A percentile compares a stretch with the other conserved stretches of the same genome.
phyloP scores from a whole-genome alignment of 2,329 filamentous ascomycete species.

The Metarhizium anisopliae region DNA sequence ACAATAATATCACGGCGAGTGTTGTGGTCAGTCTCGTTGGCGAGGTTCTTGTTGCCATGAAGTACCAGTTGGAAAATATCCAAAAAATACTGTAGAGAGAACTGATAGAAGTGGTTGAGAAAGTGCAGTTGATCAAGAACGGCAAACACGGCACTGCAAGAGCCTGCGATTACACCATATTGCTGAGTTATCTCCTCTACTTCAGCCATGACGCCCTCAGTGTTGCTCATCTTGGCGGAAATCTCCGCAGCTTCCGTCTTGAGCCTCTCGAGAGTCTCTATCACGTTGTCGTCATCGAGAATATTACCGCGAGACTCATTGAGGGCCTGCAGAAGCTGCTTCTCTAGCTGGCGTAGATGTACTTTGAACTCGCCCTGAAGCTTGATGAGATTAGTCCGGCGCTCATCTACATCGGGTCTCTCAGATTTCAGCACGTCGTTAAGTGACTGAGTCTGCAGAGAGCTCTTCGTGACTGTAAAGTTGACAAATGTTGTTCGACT shows the following conservation, averaged over 20 bases:
- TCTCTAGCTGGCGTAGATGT: constrained; percentile 92
- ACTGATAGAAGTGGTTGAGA: constrained; percentile 98
- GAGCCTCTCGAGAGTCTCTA: constrained; percentile 92
- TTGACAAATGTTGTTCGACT: constrained; percentile 98
- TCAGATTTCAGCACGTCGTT: constrained; percentile 97
- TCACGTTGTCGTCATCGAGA: constrained; percentile 94
- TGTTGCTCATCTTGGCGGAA: constrained; percentile 90
- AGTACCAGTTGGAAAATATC: constrained; percentile 95
- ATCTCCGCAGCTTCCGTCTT: constrained; percentile 98
- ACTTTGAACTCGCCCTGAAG: constrained; percentile 98
- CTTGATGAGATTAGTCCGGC: constrained; percentile 95
- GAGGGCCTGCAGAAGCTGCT: constrained; percentile 83
- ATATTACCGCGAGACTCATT: constrained; percentile 98
- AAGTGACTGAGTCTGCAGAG: constrained; percentile 92
- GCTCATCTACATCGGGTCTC: constrained; percentile 92
- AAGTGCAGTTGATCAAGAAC: constrained; percentile 96
- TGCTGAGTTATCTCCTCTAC: constrained; percentile 92
- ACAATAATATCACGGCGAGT: constrained; percentile 82
- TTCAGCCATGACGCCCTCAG: constrained; percentile 95
- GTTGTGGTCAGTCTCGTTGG: constrained; percentile 64
- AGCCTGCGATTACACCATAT: constrained; percentile 86
- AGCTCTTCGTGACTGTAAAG: constrained; percentile 98
- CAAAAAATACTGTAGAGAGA: constrained; percentile 95
- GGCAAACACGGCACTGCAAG: constrained; percentile 95
- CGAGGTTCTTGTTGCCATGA: constrained; percentile 66